Base-by-base conservation (phyloP, 2,329 filamentous ascomycete genomes). In the Cladophialophora bantiana region DNA sequence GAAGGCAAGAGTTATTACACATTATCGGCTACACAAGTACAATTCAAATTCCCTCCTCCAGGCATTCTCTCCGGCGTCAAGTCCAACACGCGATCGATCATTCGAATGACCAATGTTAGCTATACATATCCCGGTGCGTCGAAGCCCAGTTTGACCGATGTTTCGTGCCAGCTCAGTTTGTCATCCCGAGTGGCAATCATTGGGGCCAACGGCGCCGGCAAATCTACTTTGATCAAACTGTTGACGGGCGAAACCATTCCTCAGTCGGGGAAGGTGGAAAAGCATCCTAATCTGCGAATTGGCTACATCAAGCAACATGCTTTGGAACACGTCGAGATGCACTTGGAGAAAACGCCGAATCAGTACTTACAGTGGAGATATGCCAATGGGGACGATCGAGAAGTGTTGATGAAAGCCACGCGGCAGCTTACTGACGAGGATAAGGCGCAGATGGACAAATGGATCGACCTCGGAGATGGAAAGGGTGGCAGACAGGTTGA, bases 251-350 rank as follows among this genome's bases (percentile, higher is more conserved):
- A 98, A 79, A 88, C 89, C 20, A 90, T 97, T 72, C 95, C 92
- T 15, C 90, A 90, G 69, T 81, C 81, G 20, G 95, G 95, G 70
- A 92, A 89, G 77, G 95, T 99, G 31, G 94, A 98, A 85, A 98
- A 98, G 85, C 95, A 99, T 79, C 95, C 95, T 73, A 99, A 99
- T 79, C 83, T 99, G 76, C 94, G 95, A 85, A 97, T 99, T 75
- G 95, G 95, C 62, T 99, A 99, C 84, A 98, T 99, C 84, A 98
- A 98, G 84, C 95, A 99, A 83, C 95, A 99, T 80, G 95, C 95
- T 53, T 86, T 99, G 12, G 95, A 99, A 84, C 95, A 99, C 87
- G 95, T 99, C 10, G 94, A 99, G 82, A 97, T 97, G 94, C 95
- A 99, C 77, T 84, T 98, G 73, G 95, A 99, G 81, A 99, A 99